Percentiles rank a stretch among this genome's conserved stretches.
These are phyloP conservation scores for Neurospora tetraspora DNA, from an alignment of 495 filamentous ascomycete species.

Conservation along the genomic window DNA sequence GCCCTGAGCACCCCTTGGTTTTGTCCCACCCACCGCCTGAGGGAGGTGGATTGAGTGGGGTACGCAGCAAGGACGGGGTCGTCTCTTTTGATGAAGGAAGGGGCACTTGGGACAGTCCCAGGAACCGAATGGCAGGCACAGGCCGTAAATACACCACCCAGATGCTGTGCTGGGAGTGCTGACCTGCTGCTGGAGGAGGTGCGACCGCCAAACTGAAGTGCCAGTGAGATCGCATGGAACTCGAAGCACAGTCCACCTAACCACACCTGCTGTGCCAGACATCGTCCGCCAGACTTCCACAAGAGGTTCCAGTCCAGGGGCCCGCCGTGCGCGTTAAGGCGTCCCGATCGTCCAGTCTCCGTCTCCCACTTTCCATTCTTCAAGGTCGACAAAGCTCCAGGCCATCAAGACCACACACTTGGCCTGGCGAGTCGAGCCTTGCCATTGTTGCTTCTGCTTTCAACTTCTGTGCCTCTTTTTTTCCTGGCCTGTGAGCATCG, in stretches of 20 bases:
- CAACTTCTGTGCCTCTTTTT: background rate
- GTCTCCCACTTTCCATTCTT: background rate
- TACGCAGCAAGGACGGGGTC: background rate
- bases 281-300: background rate
- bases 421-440: background rate
- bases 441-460: background rate
- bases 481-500: background rate
- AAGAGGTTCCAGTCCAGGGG: background rate
- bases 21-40: background rate
- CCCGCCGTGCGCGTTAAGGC: background rate
- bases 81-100: background rate
- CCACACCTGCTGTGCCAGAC: background rate
- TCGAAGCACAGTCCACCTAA: background rate
- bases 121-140: background rate
- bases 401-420: background rate
- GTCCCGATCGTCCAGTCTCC: background rate
- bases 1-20: background rate
- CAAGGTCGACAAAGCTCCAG: background rate
- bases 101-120: background rate
- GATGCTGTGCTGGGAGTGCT: background rate
- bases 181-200: background rate
- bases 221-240: background rate
- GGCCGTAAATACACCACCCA: background rate
- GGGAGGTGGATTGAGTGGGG: background rate
- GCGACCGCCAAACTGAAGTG: background rate